These are phyloP conservation scores for Lunasporangiospora selenospora DNA, from an alignment of 192 early-diverging fungal species.

Conservation along the genomic window DNA sequence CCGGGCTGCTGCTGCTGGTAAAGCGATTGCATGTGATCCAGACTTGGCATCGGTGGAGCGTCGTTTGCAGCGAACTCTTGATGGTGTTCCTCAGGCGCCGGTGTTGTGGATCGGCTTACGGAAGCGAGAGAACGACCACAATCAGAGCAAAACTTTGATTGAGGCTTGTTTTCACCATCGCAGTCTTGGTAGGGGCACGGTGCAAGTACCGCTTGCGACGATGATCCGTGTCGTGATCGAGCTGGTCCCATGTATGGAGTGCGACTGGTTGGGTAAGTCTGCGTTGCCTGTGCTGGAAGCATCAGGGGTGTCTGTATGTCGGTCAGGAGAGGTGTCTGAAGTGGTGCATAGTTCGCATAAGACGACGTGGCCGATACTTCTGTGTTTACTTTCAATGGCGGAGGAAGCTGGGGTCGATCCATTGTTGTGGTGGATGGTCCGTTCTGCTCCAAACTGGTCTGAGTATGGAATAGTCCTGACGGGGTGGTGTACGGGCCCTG, in stretches of 20 bases:
- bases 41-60: constrained; percentile 22
- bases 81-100: constrained; percentile 25
- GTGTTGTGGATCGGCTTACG: constrained; percentile 50
- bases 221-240: constrained; percentile 20
- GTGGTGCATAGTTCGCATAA: constrained; percentile 25
- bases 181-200: constrained; percentile 57
- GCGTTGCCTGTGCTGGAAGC: constrained; percentile 37
- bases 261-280: constrained; percentile 19
- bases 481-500: constrained; percentile 18
- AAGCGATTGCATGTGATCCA: constrained; percentile 33
- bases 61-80: constrained; percentile 10
- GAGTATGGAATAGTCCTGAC: constrained; percentile 21
- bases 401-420: too few relatives aligned
- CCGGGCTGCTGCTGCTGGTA: constrained; percentile 22
- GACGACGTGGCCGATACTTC: constrained; percentile 2
- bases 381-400: constrained; percentile 8
- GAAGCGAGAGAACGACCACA: constrained; percentile 57
- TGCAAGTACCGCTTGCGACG: constrained; percentile 23
- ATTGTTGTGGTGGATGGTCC: too few relatives aligned
- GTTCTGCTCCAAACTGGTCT: too few relatives aligned
- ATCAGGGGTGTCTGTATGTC: constrained; percentile 46
- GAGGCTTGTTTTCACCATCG: constrained; percentile 58
- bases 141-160: constrained; percentile 66
- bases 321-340: constrained; percentile 39
- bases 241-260: constrained; percentile 42